phyloP scores from a whole-genome alignment of 768 basidiomycete genomes.

The Leccinum truebloodii region DNA sequence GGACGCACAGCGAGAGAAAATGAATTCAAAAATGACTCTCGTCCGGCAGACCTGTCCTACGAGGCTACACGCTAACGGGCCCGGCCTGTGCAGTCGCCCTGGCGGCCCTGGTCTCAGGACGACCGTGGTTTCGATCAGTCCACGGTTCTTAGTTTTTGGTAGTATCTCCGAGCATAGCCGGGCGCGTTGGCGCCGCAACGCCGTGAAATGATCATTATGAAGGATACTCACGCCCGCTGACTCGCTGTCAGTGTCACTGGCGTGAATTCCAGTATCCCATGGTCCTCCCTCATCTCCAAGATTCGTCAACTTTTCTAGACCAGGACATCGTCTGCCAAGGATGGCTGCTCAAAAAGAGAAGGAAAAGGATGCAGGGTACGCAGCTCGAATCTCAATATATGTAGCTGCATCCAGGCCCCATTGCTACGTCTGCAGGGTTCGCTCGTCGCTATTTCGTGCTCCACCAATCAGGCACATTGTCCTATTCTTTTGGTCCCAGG shows the following conservation, averaged over 20 bases:
- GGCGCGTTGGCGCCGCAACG: not conserved
- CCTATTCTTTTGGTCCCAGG: slow-evolving; percentile 73
- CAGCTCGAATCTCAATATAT: not conserved
- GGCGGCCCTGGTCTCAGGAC: not conserved
- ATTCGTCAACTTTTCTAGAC: slow-evolving; percentile 6
- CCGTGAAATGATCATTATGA: not conserved
- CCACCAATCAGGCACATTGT: slow-evolving; percentile 64
- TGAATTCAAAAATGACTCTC: slow-evolving; percentile 2
- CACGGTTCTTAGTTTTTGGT: not conserved
- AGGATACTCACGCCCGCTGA: not conserved
- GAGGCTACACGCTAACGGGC: slow-evolving; percentile 1
- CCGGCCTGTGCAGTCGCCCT: not conserved
- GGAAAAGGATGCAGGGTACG: slow-evolving; percentile 86
- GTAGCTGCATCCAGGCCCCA: not conserved
- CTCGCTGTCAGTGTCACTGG: not conserved
- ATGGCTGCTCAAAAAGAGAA: slow-evolving; percentile 84
- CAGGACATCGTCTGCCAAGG: slow-evolving; percentile 55
- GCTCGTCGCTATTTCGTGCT: slow-evolving; percentile 82
- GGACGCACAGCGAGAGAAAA: slow-evolving; percentile 12
- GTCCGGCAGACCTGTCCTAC: slow-evolving; percentile 5
- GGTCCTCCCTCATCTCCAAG: slow-evolving; percentile 15
- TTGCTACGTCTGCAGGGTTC: slow-evolving; percentile 54
- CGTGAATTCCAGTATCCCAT: slow-evolving; percentile 12
- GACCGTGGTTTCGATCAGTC: not conserved
- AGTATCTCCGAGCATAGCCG: slow-evolving; percentile 17